phyloP scores from a whole-genome alignment of 768 basidiomycete genomes.

The Inosperma sp. region DNA sequence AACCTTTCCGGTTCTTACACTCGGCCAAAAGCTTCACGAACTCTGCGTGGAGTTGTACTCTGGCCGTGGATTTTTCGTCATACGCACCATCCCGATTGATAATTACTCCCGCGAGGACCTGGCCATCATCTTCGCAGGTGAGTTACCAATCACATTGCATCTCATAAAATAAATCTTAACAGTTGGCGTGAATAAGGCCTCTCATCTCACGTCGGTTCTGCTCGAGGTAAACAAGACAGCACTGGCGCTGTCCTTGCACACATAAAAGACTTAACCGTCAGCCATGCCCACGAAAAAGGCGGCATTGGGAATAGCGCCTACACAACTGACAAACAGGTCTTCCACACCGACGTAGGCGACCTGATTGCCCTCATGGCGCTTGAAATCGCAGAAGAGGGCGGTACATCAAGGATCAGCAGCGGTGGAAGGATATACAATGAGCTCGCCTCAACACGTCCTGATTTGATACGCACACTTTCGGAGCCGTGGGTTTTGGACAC shows the following conservation, averaged over 20 bases:
- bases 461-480: constrained; percentile 38
- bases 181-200: constrained; percentile 31
- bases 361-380: constrained; percentile 42
- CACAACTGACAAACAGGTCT: constrained; percentile 47
- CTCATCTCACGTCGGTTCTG: constrained; percentile 43
- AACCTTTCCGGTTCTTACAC: too few species aligned
- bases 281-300: constrained; percentile 38
- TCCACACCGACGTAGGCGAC: constrained; percentile 46
- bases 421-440: constrained; percentile 43
- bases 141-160: constrained; percentile 3
- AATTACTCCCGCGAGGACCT: constrained; percentile 38
- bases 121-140: constrained; percentile 43
- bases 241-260: constrained; percentile 42
- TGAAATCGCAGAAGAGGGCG: constrained; percentile 40
- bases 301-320: constrained; percentile 43
- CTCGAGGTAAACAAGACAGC: constrained; percentile 41
- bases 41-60: constrained; percentile 41
- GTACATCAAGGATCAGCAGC: constrained; percentile 43
- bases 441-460: constrained; percentile 41
- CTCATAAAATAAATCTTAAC: neutral
- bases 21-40: constrained; percentile 28
- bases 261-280: constrained; percentile 43
- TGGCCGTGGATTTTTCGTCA: constrained; percentile 46
- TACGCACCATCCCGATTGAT: constrained; percentile 43
- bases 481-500: constrained; percentile 44